Percentiles rank a stretch among this genome's conserved stretches.
phyloP scores from a whole-genome alignment of 306 rosid species.

The Sphenostylis stenocarpa region DNA sequence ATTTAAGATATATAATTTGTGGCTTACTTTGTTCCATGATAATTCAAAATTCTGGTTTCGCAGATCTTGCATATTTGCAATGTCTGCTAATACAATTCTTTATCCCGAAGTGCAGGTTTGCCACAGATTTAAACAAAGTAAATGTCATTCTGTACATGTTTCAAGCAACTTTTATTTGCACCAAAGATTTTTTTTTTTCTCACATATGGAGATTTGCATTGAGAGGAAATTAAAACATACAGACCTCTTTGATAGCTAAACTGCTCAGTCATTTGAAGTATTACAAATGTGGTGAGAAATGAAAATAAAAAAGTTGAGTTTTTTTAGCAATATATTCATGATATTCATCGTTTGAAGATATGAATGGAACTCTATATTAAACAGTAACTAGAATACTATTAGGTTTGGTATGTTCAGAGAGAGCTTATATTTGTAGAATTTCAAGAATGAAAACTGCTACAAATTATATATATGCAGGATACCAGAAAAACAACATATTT shows the following conservation, averaged over 20 bases:
- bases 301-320: not conserved
- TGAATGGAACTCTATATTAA: not conserved
- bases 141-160: not conserved
- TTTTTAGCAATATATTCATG: not conserved
- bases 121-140: not conserved
- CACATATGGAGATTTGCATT: not conserved
- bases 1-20: constrained; percentile 5
- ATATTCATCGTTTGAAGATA: constrained; percentile 8
- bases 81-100: no score
- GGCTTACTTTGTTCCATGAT: not conserved
- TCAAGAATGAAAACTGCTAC: not conserved
- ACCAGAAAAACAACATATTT: constrained; percentile 55
- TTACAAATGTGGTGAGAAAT: not conserved
- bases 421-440: not conserved
- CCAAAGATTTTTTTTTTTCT: not conserved
- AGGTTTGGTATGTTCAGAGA: constrained; percentile 9
- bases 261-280: not conserved
- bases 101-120: no score
- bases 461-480: constrained; percentile 30
- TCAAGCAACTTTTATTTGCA: not conserved
- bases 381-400: not conserved
- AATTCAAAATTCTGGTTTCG: constrained; percentile 7
- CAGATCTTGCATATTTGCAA: not conserved
- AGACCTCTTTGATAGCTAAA: not conserved
- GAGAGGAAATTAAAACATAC: not conserved